phyloP scores from a whole-genome alignment of 2,329 filamentous ascomycete species.

The Colletotrichum euphorbiae region DNA sequence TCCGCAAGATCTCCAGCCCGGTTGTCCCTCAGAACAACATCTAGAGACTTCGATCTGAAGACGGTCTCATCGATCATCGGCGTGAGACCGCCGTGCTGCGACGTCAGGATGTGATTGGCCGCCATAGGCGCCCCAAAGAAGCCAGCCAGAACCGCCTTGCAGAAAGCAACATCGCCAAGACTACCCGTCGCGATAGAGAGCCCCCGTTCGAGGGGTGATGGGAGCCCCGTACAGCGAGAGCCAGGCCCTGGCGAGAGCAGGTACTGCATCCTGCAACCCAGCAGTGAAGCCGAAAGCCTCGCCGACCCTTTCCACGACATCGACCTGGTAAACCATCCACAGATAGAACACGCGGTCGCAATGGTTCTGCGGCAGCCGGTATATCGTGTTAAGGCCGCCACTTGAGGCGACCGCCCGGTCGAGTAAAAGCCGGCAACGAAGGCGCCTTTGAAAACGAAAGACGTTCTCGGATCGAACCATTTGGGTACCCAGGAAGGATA shows the following conservation, averaged over 20 bases:
- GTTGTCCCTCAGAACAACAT: background rate
- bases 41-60: background rate
- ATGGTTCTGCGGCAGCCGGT: slow-evolving; percentile 5
- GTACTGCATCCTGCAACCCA: background rate
- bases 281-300: slow-evolving; percentile 4
- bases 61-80: slow-evolving; percentile 15
- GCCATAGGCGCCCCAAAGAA: slow-evolving; percentile 29
- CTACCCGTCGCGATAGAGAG: slow-evolving; percentile 30
- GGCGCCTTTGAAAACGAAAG: slow-evolving; percentile 24
- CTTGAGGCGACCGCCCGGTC: slow-evolving; percentile 25
- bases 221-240: slow-evolving; percentile 4
- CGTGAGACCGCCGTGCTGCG: slow-evolving; percentile 18
- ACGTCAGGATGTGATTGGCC: background rate
- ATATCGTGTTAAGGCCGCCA: slow-evolving; percentile 29
- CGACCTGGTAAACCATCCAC: slow-evolving; percentile 38
- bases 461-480: slow-evolving; percentile 36
- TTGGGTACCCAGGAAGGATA: slow-evolving; percentile 41
- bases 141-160: slow-evolving; percentile 30
- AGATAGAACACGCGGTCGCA: slow-evolving; percentile 26
- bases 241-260: slow-evolving; percentile 14
- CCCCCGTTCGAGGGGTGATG: slow-evolving; percentile 8
- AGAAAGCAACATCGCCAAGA: slow-evolving; percentile 33
- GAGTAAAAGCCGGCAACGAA: slow-evolving; percentile 36
- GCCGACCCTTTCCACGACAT: slow-evolving; percentile 18
- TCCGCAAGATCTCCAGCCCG: slow-evolving; percentile 10